Base-by-base conservation (phyloP, 805 yeast species). In the Wickerhamomyces pijperi region DNA sequence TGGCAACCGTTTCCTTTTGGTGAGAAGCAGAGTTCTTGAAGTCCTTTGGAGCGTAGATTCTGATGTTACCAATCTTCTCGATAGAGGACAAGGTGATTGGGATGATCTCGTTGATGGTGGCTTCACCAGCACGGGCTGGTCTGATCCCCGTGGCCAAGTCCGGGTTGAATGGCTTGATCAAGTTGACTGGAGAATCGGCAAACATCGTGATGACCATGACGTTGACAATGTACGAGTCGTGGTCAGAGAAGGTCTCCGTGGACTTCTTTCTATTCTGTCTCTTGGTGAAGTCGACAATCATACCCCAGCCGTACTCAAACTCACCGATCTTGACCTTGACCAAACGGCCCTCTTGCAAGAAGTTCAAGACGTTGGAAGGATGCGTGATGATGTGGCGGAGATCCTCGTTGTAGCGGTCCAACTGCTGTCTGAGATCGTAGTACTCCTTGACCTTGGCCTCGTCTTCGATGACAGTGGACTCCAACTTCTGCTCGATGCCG, bases 281-380 rank as follows among this genome's bases (percentile, higher is more conserved):
- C 59, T 86, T 88, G 33, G 74, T 67, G 49, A 79, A 83, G 36
- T 77, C 75, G 11, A 83, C 76, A 12, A 88, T 92, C 55, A 84
- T 82, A 42, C 90, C 96, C 98, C 98, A 92, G n/a, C 96, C 97
- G 56, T 87, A 94, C 44, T 86, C 82, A 36, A 71, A 60, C 6
- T 63, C 65, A 17, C 59, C 61, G 37, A 88, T 68, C 39, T 68
- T 69, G 12, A 88, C 74, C 49, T 78, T 76, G 28, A 88, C 61
- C 42, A 92, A 70, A 59, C 98, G 74, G 23, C 99, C 99, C 14
- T 84, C 78, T 58, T 87, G 94, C 51, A 92, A 64, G 56, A 83
- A 94, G 20, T 83, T 82, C 40, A 90, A 66, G 17, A 80, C 70
- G 58, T 90, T 78, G 5, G 90, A 81, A 1, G 99, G 99, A 58